phyloP scores from a whole-genome alignment of 768 basidiomycete species.

The Rhizopogon vesiculosus region DNA sequence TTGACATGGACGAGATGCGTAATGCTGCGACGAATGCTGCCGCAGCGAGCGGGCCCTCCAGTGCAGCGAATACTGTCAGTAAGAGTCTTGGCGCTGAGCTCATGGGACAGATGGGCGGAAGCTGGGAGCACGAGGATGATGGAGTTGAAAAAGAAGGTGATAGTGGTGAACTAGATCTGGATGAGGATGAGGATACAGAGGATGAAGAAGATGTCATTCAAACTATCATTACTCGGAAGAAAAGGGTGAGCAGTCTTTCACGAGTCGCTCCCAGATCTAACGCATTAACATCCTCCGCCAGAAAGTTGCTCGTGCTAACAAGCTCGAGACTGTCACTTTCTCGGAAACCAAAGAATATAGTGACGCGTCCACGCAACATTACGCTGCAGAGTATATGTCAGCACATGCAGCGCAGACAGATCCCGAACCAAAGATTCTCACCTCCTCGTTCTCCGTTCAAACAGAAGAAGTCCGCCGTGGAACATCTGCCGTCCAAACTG shows the following conservation, averaged over 20 bases:
- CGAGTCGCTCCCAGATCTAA: conserved; percentile 2
- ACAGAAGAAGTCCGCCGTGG: conserved; percentile 36
- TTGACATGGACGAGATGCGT: conserved; percentile 91
- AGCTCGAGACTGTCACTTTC: conserved; percentile 35
- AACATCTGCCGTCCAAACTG: conserved; percentile 35
- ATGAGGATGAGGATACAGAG: conserved; percentile 51
- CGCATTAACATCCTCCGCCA: conserved; percentile 19
- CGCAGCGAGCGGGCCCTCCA: conserved; percentile 40
- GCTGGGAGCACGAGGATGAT: conserved; percentile 40
- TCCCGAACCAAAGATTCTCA: conserved; percentile 44
- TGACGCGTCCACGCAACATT: conserved; percentile 70
- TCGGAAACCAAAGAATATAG: conserved; percentile 73
- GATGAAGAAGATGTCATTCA: conserved; percentile 68
- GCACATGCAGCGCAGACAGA: conserved; percentile 57
- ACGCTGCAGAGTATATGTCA: conserved; percentile 46
- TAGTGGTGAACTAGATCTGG: conserved; percentile 28
- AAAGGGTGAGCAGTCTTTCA: conserved; percentile 45
- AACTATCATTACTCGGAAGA: conserved; percentile 85
- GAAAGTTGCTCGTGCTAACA: conserved; percentile 66
- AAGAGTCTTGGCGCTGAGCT: conserved; percentile 76
- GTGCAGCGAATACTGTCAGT: conserved; percentile 54
- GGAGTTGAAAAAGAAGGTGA: conserved; percentile 33
- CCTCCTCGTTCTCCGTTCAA: conserved; percentile 48
- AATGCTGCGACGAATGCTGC: conserved; percentile 35
- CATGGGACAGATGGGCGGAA: conserved; percentile 51